Evolutionary conservation across 2,329 filamentous ascomycete genomes (phyloP).

Genomic region (Paecilomyces fulvus): DNA sequence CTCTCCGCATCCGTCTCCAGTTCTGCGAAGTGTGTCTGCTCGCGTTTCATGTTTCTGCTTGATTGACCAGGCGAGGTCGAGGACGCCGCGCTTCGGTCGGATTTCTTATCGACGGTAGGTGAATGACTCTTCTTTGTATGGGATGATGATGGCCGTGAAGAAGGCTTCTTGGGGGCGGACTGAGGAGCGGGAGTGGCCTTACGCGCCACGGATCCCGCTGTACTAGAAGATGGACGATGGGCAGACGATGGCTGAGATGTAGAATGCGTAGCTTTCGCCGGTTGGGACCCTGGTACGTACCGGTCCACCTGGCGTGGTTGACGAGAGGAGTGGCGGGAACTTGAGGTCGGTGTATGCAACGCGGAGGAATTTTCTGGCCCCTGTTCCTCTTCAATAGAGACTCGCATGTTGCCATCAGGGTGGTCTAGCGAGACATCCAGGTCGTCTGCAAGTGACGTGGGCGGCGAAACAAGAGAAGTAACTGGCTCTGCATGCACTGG

Average conservation of each 20-base stretch:
- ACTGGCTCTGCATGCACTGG: constrained; percentile 23
- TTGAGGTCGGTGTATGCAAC: constrained; percentile 30
- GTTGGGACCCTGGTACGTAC: constrained; percentile 26
- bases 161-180: constrained; percentile 21
- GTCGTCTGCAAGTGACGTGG: constrained; percentile 36
- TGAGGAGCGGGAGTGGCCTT: constrained; percentile 21
- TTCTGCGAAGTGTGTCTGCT: constrained; percentile 17
- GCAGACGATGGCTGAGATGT: constrained; percentile 14
- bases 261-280: constrained; percentile 16
- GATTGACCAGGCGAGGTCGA: constrained; percentile 21
- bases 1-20: constrained; percentile 34
- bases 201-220: constrained; percentile 9
- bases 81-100: constrained; percentile 14
- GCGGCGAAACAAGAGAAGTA: constrained; percentile 36
- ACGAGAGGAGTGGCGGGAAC: constrained; percentile 37
- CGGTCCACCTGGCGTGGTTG: constrained; percentile 35
- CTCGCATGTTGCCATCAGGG: constrained; percentile 18
- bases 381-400: constrained; percentile 15
- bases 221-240: constrained; percentile 15
- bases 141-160: constrained; percentile 30
- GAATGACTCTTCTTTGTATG: constrained; percentile 29
- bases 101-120: constrained; percentile 31
- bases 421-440: constrained; percentile 22
- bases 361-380: constrained; percentile 18
- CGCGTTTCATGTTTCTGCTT: constrained; percentile 19